Evolutionary conservation across 2,329 filamentous ascomycete genomes (phyloP), one percentile per base, ranked within the genome.

Genomic region (Penicillium sp.): DNA sequence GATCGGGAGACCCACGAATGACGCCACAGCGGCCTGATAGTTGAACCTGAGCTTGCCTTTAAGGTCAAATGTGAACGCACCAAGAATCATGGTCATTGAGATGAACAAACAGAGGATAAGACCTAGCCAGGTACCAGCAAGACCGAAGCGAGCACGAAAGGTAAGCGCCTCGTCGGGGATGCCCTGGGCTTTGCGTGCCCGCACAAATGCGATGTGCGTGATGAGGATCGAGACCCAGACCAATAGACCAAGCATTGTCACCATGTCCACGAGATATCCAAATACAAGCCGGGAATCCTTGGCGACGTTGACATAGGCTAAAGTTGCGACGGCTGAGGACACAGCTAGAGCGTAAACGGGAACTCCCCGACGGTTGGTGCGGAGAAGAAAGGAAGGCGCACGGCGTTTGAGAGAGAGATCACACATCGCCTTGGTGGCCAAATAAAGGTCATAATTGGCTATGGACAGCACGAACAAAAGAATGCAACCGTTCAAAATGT

Each of bases 81-180:
- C 80, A 73, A 86, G 92, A 77, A 90, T 90, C 82, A 93, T 93
- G 68, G 89, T 92, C 55, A 93, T 68, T 1, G 88, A 84, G 57
- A 94, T 88, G 22, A 93, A 71, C 64, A 82, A 79, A 74, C 88
- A 90, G 72, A 90, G 85, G 66, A 81, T 74, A 3, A 93, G 79
- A 0, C 87, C 87, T 53, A 79, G 75, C 70, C 84, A 85, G 0
- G 86, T 90, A 5, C 90, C 90, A 60, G 73, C 82, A 44, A 86
- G 76, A 23, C 89, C 89, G 25, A 92, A 81, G 0, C 89, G 89
- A 0, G 89, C 87, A 25, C 79, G 79, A 69, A 87, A 92, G 0
- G 83, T 81, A 55, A 89, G 77, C 27, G 74, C 71, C 4, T 77
- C 75, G 67, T 87, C 72, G 14, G 80, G 70, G 6, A 89, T 76